phyloP scores from a whole-genome alignment of 2,329 filamentous ascomycete genomes.

The Exophiala bonariae region DNA sequence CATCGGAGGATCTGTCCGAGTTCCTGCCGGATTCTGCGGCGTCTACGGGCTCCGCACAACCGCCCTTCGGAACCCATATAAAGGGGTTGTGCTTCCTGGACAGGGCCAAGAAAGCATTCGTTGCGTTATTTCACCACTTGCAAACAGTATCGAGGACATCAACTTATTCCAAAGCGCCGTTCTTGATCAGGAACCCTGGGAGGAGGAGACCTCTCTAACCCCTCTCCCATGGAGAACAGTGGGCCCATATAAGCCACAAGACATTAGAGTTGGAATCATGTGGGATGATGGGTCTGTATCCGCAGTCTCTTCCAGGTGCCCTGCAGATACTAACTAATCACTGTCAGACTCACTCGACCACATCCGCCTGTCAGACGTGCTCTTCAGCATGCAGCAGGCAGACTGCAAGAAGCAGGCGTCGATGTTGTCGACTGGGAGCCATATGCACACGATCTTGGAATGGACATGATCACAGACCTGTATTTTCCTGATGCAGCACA shows the following conservation, averaged over 20 bases:
- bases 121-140: slow-evolving; percentile 54
- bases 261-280: slow-evolving; percentile 60
- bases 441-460: slow-evolving; percentile 40
- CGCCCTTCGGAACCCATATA: slow-evolving; percentile 38
- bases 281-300: slow-evolving; percentile 62
- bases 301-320: neutral
- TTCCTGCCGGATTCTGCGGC: slow-evolving; percentile 35
- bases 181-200: slow-evolving; percentile 51
- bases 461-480: slow-evolving; percentile 48
- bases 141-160: slow-evolving; percentile 51
- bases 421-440: slow-evolving; percentile 32
- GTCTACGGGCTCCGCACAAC: slow-evolving; percentile 41
- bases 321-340: too few species aligned
- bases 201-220: slow-evolving; percentile 48
- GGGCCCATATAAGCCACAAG: slow-evolving; percentile 7
- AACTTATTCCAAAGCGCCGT: slow-evolving; percentile 44
- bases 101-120: slow-evolving; percentile 37
- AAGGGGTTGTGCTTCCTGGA: slow-evolving; percentile 7
- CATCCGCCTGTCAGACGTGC: slow-evolving; percentile 62
- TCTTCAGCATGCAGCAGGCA: slow-evolving; percentile 45
- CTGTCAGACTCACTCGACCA: slow-evolving; percentile 56
- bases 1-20: slow-evolving; percentile 37
- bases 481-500: slow-evolving; percentile 63
- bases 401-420: slow-evolving; percentile 43
- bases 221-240: slow-evolving; percentile 52